Conservation (phyloP, 257 asterid genomes). For the Ligustrum vulgare region DNA sequence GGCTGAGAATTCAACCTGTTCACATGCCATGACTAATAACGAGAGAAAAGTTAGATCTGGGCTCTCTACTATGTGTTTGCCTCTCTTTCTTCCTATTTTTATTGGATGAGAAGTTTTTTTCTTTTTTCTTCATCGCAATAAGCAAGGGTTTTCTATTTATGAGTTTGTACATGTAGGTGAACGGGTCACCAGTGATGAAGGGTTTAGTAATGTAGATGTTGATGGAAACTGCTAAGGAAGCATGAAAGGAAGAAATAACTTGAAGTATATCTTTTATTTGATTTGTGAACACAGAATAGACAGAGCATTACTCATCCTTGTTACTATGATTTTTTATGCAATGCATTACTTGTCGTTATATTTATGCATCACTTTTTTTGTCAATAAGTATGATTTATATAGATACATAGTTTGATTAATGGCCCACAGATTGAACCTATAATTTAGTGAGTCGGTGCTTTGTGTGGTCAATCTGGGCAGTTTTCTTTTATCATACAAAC, state of each 20-base stretch:
- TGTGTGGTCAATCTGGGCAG: not conserved
- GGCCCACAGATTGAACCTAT: not conserved
- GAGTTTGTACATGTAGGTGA: not conserved
- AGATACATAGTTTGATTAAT: not conserved
- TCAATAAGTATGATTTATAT: not conserved
- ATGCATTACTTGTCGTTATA: not conserved
- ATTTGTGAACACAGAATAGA: not conserved
- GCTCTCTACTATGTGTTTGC: not conserved
- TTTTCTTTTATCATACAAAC: not conserved
- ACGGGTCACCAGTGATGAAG: not conserved
- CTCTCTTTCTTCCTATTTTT: not conserved
- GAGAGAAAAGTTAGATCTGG: not conserved
- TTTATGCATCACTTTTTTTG: not conserved
- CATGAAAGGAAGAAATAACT: not conserved
- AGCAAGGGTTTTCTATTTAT: not conserved
- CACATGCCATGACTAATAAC: not conserved
- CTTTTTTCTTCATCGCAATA: not conserved
- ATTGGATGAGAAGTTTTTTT: not conserved
- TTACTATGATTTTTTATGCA: not conserved
- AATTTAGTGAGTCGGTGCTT: not conserved
- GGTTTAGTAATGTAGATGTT: not conserved
- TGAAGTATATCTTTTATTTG: not conserved
- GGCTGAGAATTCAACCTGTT: not conserved
- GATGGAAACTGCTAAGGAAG: not conserved
- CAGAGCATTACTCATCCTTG: not conserved